Evolutionary conservation across 371 early-diverging fungal genomes (phyloP), one percentile per base, ranked within the genome.

Genomic region (Entomophthora muscae): DNA sequence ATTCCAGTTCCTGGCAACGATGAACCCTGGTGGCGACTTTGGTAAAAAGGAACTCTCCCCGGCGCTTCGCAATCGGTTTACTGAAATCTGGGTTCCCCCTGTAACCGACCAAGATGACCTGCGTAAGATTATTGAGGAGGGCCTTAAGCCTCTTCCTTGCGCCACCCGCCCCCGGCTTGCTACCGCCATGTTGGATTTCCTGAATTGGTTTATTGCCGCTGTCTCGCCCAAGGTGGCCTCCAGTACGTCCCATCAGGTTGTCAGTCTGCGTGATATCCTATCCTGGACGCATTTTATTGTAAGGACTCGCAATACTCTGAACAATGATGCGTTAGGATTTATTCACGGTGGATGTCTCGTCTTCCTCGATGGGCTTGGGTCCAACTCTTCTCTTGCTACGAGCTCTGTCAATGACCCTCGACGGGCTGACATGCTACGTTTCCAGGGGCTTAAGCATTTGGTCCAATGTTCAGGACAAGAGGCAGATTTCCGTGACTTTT

Each of bases 11-110:
- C 73, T 98, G 59, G 99, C 99, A n/a, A 99, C 99, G 1, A 99
- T 99, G 99, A 99, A 99, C 75, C 99, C 99, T 10, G 97, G 98
- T 63, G 98, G 95, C 61, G 99, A 99, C 73, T 96, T 94, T 75
- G 99, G 99, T 61, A 99, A 99, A 77, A 95, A 95, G 76, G 99
- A 99, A 73, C 81, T 99, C 13, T 91, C 93, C n/a, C 98, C 98
- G 32, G 99, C 99, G 1, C 82, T 99, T 57, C 84, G 98, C 62
- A 99, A 98, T 73, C 88, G 99, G 68, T 99, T 99, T 73, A 98
- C 99, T 1, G 99, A 99, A 71, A 86, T 99, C 17, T 99, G 95
- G 97, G 95, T 94, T 0, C 91, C 93, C 2, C 77, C 86, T 24
- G 85, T 95, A 1, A 79, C 80, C 0, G 90, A 89, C 67, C 72